Conservation (phyloP, 106 monocot genomes). For the Dactylorhiza incarnata region DNA sequence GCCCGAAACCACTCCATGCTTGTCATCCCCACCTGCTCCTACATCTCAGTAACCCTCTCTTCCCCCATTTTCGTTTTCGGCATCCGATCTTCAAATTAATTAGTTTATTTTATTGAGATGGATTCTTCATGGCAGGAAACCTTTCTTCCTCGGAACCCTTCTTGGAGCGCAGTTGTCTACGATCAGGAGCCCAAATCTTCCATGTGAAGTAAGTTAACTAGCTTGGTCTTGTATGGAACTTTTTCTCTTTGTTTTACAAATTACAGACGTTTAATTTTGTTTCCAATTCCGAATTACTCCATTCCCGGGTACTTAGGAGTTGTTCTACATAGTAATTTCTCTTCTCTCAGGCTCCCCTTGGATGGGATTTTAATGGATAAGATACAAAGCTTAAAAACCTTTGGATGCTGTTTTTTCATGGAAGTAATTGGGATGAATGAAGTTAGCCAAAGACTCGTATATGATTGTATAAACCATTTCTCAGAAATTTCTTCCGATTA, state of each 20-base stretch:
- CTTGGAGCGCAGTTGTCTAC: neutral
- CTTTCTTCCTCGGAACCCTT: constrained; percentile 6
- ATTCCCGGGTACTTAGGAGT: neutral
- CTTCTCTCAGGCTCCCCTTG: neutral
- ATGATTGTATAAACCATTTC: neutral
- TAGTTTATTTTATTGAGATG: neutral
- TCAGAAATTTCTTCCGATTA: neutral
- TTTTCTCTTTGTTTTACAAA: neutral
- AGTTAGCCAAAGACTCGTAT: neutral
- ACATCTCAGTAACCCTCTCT: constrained; percentile 51
- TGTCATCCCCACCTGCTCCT: constrained; percentile 87
- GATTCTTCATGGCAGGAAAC: neutral
- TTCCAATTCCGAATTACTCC: neutral
- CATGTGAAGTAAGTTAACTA: constrained; percentile 3
- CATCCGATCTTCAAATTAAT: neutral
- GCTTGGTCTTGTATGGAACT: neutral
- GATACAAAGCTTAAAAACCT: neutral
- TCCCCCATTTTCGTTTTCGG: neutral
- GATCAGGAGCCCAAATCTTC: neutral
- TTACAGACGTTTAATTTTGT: neutral
- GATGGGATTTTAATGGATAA: neutral
- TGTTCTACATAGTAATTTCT: neutral
- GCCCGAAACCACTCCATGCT: constrained; percentile 45
- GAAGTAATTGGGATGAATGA: neutral
- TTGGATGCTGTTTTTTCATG: neutral